phyloP scores from a whole-genome alignment of 2,329 filamentous ascomycete species.

The Penicillium brasilianum region DNA sequence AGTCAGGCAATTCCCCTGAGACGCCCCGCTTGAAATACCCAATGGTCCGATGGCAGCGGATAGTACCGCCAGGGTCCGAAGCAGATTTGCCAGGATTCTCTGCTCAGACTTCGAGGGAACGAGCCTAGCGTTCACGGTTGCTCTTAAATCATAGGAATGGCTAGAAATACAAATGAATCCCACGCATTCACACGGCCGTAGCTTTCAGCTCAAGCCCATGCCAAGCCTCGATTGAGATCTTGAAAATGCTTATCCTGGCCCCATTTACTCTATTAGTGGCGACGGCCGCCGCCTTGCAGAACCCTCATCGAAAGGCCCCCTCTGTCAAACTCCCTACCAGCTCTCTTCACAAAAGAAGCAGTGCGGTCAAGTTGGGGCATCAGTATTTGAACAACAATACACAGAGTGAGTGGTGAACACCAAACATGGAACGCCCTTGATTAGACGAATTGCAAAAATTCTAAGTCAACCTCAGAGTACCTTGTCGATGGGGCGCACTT shows the following conservation, averaged over 20 bases:
- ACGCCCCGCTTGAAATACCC: constrained; percentile 7
- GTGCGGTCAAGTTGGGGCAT: constrained; percentile 3
- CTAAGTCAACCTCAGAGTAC: constrained; percentile 55
- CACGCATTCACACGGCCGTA: not conserved
- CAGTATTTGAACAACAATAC: constrained; percentile 24
- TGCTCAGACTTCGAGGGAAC: not conserved
- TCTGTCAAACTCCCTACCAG: not conserved
- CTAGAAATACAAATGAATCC: not conserved
- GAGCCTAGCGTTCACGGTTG: not conserved
- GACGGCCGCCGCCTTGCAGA: constrained; percentile 24
- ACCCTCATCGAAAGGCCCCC: constrained; percentile 27
- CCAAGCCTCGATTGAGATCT: not conserved
- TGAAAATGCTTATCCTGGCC: constrained; percentile 1
- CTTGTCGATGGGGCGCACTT: constrained; percentile 67
- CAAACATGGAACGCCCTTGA: too few species aligned
- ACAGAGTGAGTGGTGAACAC: constrained; percentile 4
- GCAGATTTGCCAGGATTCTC: not conserved
- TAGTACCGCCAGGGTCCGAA: not conserved
- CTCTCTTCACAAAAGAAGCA: constrained; percentile 10
- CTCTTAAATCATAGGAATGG: not conserved
- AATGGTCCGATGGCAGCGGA: constrained; percentile 12
- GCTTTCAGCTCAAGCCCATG: not conserved
- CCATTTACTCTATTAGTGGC: constrained; percentile 9
- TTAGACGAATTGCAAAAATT: not conserved
- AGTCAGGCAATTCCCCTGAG: constrained; percentile 8